Evolutionary conservation across 2,329 filamentous ascomycete genomes (phyloP), one percentile per base, ranked within the genome.

Genomic region (Graphilbum fragrans): DNA sequence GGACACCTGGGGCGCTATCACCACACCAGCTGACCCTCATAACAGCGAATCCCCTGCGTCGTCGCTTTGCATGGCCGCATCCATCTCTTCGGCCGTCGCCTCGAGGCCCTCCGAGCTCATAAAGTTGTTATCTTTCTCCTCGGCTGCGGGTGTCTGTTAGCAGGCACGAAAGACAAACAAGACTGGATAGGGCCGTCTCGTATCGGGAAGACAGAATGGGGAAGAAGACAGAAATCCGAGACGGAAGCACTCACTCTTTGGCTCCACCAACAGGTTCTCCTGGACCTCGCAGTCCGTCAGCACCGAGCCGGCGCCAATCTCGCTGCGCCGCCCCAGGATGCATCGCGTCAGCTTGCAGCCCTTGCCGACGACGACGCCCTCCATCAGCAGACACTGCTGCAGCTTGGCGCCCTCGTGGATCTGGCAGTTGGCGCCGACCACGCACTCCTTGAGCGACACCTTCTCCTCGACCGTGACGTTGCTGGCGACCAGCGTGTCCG

Each of bases 251-350:
- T 68, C 64, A 80, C 77, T 80, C 57, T 63, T 82, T n/a, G 84
- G 74, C 53, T 93, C 88, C 36, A 88, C 80, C 2, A 94, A 72
- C 9, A 90, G 69, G 55, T 90, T 90, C 59, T 94, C 86, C 58
- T 94, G 87, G 5, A 96, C 81, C 61, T 96, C 87, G 53, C 88
- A 95, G 46, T 94, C 85, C 41, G 81, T 87, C 50, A 96, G 62
- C n/a, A 78, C 73, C 6, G 72, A 80, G 9, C 80, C 82, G 37
- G 86, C 84, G n/a, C 90, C 88, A 50, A 98, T 77, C 52, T 82
- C 80, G 49, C 81, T 83, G 47, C 86, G 67, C 54, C 81, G 77
- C 5, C 92, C 92, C 33, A 96, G 63, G 25, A 96, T 84, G 55
- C 88, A 95, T 19, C 85, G 84, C 1, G 84, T 92, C 39, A 96